Base-by-base conservation (phyloP, 495 filamentous ascomycete genomes). In the Trichoderma erinaceum region DNA sequence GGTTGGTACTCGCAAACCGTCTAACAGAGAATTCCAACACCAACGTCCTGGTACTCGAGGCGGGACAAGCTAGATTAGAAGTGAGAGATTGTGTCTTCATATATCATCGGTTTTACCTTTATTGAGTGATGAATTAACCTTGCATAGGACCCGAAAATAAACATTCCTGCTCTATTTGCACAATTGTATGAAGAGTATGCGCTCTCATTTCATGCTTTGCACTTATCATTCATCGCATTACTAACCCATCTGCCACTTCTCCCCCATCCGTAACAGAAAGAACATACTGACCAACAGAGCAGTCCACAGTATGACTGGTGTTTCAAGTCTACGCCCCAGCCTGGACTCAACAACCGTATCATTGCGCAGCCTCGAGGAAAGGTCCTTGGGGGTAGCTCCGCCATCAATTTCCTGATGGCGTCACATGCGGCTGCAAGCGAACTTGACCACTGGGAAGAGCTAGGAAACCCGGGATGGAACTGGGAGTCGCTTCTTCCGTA, bases 41-140 rank as follows among this genome's bases (percentile, higher is more conserved):
- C 41, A 80, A 74, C 4, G 81, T 87, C 18, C 76, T 81, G 0
- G 78, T 87, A 8, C 75, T 87, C 16, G 84, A 87, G 72, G 82
- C 84, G 65, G 84, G 85, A 11, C 64, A 75, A 5, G 41, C 23
- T 18, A 65, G 63, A 64, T 25, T 18, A 18, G 27, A 15, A 18
- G 16, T 64, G 16, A 8, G 16, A 15, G 16, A 18, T 32, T 61
- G 11, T 11, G 11, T 4, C 5, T 29, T 29, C 52, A n/a, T 29
- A 29, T 29, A 4, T 29, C 4, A 29, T 29, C 4, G 10, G n/a
- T 10, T 3, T 15, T 29, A 2, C 3, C 10, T 29, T 61, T 1
- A 23, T 21, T 21, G 10, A 61, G 11, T 8, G 5, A 1, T 23
- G 1, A 29, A 29, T 4, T 29, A 29, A 29, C 52, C 11, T 12